A percentile compares a stretch with the other conserved stretches of the same genome.
Conservation (phyloP, 148 eudicot genomes). For the Oxyria digyna region DNA sequence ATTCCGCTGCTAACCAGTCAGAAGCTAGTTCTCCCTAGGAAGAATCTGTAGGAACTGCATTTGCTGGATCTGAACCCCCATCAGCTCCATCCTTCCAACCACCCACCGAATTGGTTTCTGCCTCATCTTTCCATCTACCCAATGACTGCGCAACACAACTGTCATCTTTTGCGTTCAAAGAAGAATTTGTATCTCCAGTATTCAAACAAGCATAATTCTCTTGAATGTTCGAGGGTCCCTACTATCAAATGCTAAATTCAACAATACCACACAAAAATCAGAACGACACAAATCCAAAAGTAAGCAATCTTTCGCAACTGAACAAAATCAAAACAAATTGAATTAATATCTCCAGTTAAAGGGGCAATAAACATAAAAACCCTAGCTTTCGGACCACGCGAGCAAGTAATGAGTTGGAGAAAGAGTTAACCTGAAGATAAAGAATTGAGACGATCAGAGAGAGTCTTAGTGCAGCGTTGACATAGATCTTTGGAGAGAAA, state of each 20-base stretch:
- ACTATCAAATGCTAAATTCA: conserved; percentile 16
- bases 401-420: not conserved
- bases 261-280: conserved; percentile 1
- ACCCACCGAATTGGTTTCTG: no score
- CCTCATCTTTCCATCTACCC: no score
- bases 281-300: not conserved
- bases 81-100: conserved; percentile 44
- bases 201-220: no score
- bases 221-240: conserved; percentile 12
- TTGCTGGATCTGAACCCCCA: conserved; percentile 18
- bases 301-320: not conserved
- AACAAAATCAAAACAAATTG: no score
- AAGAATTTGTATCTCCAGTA: conserved; percentile 5
- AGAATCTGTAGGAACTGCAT: conserved; percentile 12
- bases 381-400: not conserved
- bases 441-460: conserved; percentile 17
- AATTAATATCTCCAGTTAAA: no score
- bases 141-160: conserved; percentile 35
- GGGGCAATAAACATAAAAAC: not conserved
- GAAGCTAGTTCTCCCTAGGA: conserved; percentile 17
- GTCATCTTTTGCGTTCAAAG: conserved; percentile 11
- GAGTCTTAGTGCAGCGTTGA: conserved; percentile 27
- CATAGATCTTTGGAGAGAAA: conserved; percentile 64
- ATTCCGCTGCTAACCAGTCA: conserved; percentile 11
- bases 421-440: conserved; percentile 6